Percentiles rank a stretch among this genome's conserved stretches.
Evolutionary conservation across 169 alveolate species (phyloP).

Genomic region (Plasmodium knowlesi): DNA sequence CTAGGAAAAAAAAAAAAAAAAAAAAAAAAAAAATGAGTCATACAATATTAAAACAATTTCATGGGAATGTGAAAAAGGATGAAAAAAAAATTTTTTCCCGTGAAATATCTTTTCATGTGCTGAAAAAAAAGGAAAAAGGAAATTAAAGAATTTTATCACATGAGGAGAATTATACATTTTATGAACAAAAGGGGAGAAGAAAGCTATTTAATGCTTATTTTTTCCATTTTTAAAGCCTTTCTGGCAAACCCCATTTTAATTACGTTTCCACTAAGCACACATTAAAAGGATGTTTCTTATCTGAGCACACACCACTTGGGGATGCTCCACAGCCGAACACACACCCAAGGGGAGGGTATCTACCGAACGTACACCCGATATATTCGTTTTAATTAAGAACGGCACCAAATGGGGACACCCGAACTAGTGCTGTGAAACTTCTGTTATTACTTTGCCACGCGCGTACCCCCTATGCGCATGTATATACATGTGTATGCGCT

Average conservation of each 20-base stretch:
- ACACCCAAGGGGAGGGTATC: background rate
- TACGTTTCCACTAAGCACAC: background rate
- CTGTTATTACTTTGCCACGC: background rate
- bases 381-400: background rate
- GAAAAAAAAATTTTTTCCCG: background rate
- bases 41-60: background rate
- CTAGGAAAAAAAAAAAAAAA: constrained; percentile 2
- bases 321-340: background rate
- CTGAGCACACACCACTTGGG: background rate
- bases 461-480: background rate
- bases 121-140: background rate
- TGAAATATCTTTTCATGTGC: background rate
- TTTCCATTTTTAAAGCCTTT: background rate
- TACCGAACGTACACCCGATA: background rate
- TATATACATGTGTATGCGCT: background rate
- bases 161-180: background rate
- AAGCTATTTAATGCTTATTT: background rate
- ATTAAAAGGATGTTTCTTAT: background rate
- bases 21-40: background rate
- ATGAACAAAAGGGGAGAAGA: background rate
- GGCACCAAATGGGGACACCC: background rate
- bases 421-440: background rate
- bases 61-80: background rate
- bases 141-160: background rate
- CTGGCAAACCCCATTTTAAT: background rate